phyloP scores from a whole-genome alignment of 2,329 filamentous ascomycete genomes.

The Nigrograna mackinnonii region DNA sequence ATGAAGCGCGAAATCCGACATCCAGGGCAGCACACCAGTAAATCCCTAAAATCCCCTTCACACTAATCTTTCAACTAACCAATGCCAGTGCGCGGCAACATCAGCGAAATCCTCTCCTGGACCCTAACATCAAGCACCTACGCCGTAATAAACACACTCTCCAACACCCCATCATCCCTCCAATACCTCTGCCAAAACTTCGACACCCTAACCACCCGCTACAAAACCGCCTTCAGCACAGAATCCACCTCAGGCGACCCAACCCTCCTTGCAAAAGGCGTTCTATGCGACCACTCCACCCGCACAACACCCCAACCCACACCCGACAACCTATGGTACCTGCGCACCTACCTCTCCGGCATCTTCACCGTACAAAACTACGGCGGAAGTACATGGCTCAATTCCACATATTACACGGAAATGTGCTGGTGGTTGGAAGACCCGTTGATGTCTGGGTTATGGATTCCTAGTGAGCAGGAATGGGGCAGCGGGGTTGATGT shows the following conservation, averaged over 20 bases:
- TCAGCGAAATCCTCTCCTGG: background rate
- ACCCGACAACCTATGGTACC: background rate
- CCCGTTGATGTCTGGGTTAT: background rate
- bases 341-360: background rate
- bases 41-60: no score
- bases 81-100: no score
- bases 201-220: background rate
- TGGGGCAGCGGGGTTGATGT: background rate
- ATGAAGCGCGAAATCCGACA: no score
- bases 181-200: conserved; percentile 1
- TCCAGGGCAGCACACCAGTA: no score
- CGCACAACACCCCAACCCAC: no score
- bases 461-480: background rate
- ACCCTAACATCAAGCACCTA: background rate
- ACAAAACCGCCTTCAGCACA: no score
- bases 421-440: background rate
- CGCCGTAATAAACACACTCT: background rate
- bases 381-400: background rate
- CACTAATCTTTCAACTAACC: no score
- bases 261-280: background rate
- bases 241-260: no score
- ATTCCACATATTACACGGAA: background rate
- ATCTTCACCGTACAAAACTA: background rate
- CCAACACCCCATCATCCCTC: background rate
- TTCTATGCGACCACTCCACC: no score